Percentiles rank a stretch among this genome's conserved stretches.
These are phyloP conservation scores for Diutina ranongensis DNA, from an alignment of 1,139 yeast genomes.

Conservation along the genomic window DNA sequence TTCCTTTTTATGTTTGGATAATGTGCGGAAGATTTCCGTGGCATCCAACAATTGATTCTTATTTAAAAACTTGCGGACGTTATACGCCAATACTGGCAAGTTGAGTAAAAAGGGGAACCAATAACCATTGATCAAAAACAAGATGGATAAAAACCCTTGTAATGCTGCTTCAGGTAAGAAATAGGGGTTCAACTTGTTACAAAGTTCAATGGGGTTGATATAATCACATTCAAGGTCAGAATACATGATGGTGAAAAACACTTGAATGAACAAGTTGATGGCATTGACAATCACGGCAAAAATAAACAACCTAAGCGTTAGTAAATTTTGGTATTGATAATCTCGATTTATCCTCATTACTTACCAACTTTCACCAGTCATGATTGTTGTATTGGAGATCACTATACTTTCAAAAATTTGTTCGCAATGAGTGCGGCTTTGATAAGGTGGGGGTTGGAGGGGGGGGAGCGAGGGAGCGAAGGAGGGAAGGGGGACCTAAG, in stretches of 20 bases:
- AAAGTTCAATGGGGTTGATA: constrained; percentile 92
- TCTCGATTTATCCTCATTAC: too few relatives aligned
- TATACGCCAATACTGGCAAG: constrained; percentile 76
- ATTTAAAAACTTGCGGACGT: constrained; percentile 59
- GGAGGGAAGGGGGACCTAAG: neutral
- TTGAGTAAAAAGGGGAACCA: constrained; percentile 87
- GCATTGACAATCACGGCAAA: constrained; percentile 83
- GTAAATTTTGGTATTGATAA: too few relatives aligned
- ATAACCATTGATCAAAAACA: constrained; percentile 80
- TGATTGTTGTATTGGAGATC: constrained; percentile 7
- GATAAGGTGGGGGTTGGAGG: neutral
- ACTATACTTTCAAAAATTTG: neutral
- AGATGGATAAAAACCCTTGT: constrained; percentile 60
- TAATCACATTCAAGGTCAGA: constrained; percentile 84
- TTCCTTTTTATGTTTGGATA: constrained; percentile 88
- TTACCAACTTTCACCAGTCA: constrained; percentile 20
- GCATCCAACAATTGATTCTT: constrained; percentile 90
- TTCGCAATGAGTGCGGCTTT: neutral
- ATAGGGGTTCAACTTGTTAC: constrained; percentile 84
- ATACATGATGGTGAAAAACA: constrained; percentile 13
- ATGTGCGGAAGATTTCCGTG: constrained; percentile 93
- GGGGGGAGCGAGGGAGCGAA: neutral
- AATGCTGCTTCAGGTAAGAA: constrained; percentile 85
- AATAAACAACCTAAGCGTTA: constrained; percentile 48
- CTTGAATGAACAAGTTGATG: constrained; percentile 52